Evolutionary conservation across 1,139 yeast species (phyloP), one percentile per base, ranked within the genome.

Genomic region (Saccharomyces pastorianus): DNA sequence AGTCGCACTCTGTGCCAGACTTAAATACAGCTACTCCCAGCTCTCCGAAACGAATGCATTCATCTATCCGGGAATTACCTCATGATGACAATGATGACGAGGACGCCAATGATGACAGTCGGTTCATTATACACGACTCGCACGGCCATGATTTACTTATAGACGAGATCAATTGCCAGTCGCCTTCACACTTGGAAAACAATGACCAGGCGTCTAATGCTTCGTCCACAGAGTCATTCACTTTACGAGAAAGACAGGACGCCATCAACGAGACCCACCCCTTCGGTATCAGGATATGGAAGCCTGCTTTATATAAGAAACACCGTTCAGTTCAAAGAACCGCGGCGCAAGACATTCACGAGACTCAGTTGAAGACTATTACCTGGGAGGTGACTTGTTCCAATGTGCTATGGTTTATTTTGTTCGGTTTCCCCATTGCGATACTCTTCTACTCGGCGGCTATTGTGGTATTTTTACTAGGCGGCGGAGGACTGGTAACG

Each of bases 181-280:
- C 44, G 26, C 44, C 44, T 11, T 38, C 44, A 11, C 44, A 38
- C 44, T 11, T 38, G 44, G 44, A 38, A 20, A 38, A 11, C 26
- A 38, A 38, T 42, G 79, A 74, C 53, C 64, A 60, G 4, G 76
- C 78, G 1, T 81, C 89, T 0, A 68, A 80, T 1, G 73, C 77
- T 1, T 81, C 93, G 2, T 81, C 95, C 0, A 70, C 81, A 27
- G 97, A 90, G 66, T 86, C 96, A 1, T 84, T 88, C 64, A 93
- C 96, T n/a, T 76, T 93, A 56, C 77, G 93, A 57, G 96, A 91
- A 62, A 83, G 98, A 60, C 99, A 93, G 71, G 90, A 88, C 61
- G 99, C 99, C 3, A 95, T 93, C 68, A 93, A 93, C 66, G 84
- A 88, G 53, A 90, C 98, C 1, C 99, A 95, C 53, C 99, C 99